A percentile compares a stretch with the other conserved stretches of the same genome.
Conservation (phyloP, 331 rosid species). For the Phaseolus coccineus region DNA sequence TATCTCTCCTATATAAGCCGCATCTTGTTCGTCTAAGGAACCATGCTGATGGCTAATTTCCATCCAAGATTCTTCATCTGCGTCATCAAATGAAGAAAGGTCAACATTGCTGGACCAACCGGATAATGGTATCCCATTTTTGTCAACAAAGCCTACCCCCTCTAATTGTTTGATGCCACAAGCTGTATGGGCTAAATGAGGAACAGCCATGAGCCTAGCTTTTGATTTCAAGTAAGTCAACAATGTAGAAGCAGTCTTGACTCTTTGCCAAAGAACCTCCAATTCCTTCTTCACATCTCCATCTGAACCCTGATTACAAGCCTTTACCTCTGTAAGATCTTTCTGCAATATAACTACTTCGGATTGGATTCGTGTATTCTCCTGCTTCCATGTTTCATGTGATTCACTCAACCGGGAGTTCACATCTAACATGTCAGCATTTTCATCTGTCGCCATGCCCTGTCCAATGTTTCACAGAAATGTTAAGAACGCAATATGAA, state of each 20-base stretch:
- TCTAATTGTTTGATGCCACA: slow-evolving; percentile 87
- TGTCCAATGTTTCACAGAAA: slow-evolving; percentile 42
- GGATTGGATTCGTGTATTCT: slow-evolving; percentile 66
- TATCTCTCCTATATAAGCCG: slow-evolving; percentile 71
- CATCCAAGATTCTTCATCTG: slow-evolving; percentile 69
- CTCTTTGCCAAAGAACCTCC: slow-evolving; percentile 91
- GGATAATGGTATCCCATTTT: slow-evolving; percentile 75
- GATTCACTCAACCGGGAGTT: slow-evolving; percentile 67
- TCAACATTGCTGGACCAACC: slow-evolving; percentile 80
- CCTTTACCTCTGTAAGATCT: slow-evolving; percentile 71
- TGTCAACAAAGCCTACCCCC: slow-evolving; percentile 83
- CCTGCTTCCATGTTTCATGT: slow-evolving; percentile 74
- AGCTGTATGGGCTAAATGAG: slow-evolving; percentile 79
- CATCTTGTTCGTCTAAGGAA: slow-evolving; percentile 74
- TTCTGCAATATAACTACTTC: slow-evolving; percentile 72
- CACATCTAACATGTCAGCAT: slow-evolving; percentile 49
- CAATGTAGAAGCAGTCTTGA: slow-evolving; percentile 74
- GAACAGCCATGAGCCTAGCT: slow-evolving; percentile 86
- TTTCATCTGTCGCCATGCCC: slow-evolving; percentile 82
- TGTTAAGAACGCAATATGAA: slow-evolving; percentile 11
- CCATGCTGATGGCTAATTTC: slow-evolving; percentile 60
- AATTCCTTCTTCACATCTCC: slow-evolving; percentile 72
- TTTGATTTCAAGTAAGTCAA: slow-evolving; percentile 87
- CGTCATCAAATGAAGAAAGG: slow-evolving; percentile 71
- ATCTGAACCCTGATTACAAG: slow-evolving; percentile 68